phyloP scores from a whole-genome alignment of 139 green algal species.

The Chlamydomonas eustigma region DNA sequence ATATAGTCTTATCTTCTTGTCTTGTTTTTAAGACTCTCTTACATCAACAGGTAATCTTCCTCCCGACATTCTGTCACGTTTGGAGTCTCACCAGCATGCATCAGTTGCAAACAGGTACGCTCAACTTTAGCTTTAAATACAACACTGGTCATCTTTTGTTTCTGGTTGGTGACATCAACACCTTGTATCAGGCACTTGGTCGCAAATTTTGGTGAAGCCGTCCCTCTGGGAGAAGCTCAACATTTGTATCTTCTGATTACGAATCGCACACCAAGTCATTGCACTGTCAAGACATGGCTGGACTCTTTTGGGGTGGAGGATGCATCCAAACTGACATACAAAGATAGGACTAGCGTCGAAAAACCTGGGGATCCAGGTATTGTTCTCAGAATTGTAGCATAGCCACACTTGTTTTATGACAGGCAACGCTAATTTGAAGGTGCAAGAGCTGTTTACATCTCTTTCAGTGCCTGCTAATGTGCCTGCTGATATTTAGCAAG shows the following conservation, averaged over 20 bases:
- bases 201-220: constrained; percentile 29
- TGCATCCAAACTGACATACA: background rate
- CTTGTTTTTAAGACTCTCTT: background rate
- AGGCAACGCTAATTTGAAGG: too few species aligned
- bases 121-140: background rate
- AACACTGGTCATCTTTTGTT: background rate
- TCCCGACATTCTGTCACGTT: constrained; percentile 13
- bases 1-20: too few species aligned
- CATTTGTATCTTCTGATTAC: constrained; percentile 39
- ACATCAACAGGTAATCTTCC: constrained; percentile 19
- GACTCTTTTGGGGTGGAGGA: constrained; percentile 41
- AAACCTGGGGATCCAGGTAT: too few species aligned
- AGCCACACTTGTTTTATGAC: too few species aligned
- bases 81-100: constrained; percentile 9
- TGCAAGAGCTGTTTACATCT: too few species aligned
- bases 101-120: constrained; percentile 1
- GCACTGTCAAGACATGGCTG: constrained; percentile 30
- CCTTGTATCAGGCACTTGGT: constrained; percentile 17
- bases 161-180: background rate
- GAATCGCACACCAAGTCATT: constrained; percentile 35
- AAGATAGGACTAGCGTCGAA: background rate
- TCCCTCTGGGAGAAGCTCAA: constrained; percentile 40
- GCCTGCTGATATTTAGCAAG: too few species aligned
- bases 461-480: too few species aligned
- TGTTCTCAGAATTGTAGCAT: too few species aligned